A percentile compares a stretch with the other conserved stretches of the same genome.
Conservation (phyloP, 768 basidiomycete species). For the Leccinellum luteum region DNA sequence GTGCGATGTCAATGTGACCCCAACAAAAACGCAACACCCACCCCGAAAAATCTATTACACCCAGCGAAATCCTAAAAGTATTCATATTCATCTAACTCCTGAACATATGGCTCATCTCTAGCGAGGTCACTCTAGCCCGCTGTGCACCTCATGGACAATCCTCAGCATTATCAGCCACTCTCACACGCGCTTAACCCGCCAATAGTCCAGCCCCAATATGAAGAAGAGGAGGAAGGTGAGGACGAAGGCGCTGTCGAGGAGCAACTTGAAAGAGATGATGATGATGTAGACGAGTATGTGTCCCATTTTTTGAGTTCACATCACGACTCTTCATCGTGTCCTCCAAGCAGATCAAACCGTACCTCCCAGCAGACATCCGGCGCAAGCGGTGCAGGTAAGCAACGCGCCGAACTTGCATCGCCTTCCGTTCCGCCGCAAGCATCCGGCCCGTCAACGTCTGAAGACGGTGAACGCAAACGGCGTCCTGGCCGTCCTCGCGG, state of each 20-base stretch:
- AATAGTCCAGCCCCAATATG: constrained; percentile 34
- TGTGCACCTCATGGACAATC: constrained; percentile 50
- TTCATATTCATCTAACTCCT: constrained; percentile 19
- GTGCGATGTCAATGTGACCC: constrained; percentile 23
- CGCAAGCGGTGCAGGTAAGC: constrained; percentile 16
- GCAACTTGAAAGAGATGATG: constrained; percentile 53
- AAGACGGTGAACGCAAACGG: constrained; percentile 53
- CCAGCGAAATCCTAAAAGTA: constrained; percentile 28
- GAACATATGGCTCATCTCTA: constrained; percentile 23
- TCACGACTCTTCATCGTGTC: constrained; percentile 5
- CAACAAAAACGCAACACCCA: constrained; percentile 27
- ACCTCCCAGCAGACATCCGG: constrained; percentile 14
- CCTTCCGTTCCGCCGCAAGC: constrained; percentile 28
- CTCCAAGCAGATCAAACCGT: constrained; percentile 23
- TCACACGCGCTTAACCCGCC: constrained; percentile 74
- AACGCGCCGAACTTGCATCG: constrained; percentile 22
- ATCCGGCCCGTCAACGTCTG: constrained; percentile 20
- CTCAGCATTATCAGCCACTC: constrained; percentile 77
- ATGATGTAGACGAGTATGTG: constrained; percentile 36
- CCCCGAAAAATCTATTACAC: constrained; percentile 30
- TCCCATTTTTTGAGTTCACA: constrained; percentile 11
- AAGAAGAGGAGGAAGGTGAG: constrained; percentile 67
- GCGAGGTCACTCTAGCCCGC: background rate
- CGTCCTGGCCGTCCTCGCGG: constrained; percentile 78
- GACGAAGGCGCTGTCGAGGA: constrained; percentile 74